phyloP scores from a whole-genome alignment of 352 stramenopile species.

The Phytopythium aichiense region DNA sequence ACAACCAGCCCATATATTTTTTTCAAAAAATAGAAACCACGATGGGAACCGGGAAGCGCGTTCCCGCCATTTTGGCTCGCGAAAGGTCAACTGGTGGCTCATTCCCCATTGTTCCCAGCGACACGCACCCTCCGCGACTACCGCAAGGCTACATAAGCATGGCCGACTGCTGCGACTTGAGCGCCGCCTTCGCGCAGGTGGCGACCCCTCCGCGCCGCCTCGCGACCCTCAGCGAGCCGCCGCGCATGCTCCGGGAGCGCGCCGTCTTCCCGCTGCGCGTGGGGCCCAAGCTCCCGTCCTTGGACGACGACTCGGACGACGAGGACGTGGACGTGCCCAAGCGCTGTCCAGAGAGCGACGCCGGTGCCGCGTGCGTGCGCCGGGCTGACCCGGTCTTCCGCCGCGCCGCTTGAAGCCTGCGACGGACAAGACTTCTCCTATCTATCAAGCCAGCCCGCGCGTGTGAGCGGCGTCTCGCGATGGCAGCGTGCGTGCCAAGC shows the following conservation, averaged over 20 bases:
- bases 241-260: slow-evolving; percentile 18
- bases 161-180: not conserved
- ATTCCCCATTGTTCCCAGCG: not conserved
- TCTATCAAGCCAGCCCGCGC: too few species aligned
- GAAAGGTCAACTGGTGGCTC: not conserved
- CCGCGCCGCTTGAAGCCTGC: not conserved
- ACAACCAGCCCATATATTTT: not conserved
- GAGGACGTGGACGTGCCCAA: slow-evolving; percentile 13
- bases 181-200: not conserved
- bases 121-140: not conserved
- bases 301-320: slow-evolving; percentile 13
- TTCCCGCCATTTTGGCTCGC: not conserved
- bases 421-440: not conserved
- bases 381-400: not conserved
- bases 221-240: slow-evolving; percentile 6
- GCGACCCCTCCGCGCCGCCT: not conserved
- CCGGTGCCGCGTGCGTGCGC: not conserved
- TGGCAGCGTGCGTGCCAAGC: too few species aligned
- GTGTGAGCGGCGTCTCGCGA: too few species aligned
- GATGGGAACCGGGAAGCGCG: not conserved
- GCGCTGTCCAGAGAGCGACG: not conserved
- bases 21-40: slow-evolving; percentile 2
- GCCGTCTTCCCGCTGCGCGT: slow-evolving; percentile 16
- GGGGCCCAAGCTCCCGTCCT: slow-evolving; percentile 15
- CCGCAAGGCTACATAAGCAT: not conserved